Evolutionary conservation across 495 filamentous ascomycete genomes (phyloP).

Genomic region (Chaetomium cochliodes): DNA sequence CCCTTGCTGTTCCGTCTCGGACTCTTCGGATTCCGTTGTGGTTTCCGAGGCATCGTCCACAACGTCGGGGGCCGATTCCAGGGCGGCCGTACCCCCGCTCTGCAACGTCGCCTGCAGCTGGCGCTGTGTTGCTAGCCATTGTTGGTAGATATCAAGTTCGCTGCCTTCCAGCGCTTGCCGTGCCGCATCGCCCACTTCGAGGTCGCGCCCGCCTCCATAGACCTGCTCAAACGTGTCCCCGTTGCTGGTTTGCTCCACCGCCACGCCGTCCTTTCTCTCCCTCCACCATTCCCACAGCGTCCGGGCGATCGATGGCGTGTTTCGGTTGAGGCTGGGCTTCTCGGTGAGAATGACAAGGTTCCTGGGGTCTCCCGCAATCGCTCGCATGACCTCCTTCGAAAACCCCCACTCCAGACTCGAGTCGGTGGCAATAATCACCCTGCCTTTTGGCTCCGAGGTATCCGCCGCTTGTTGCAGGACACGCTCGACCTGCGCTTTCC

Average conservation of each 20-base stretch:
- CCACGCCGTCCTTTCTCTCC: constrained; percentile 61
- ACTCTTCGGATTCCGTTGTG: constrained; percentile 81
- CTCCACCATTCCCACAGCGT: constrained; percentile 74
- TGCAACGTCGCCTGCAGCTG: constrained; percentile 77
- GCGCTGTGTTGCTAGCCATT: constrained; percentile 78
- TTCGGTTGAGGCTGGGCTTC: constrained; percentile 43
- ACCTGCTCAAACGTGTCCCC: constrained; percentile 65
- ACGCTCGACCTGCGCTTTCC: constrained; percentile 68
- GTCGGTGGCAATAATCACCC: constrained; percentile 90
- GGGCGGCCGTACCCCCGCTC: constrained; percentile 57
- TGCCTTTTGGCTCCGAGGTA: constrained; percentile 46
- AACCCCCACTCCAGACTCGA: constrained; percentile 92
- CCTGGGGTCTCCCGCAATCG: constrained; percentile 67
- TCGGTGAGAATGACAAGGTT: constrained; percentile 89
- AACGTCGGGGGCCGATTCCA: constrained; percentile 72
- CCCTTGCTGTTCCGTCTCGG: constrained; percentile 86
- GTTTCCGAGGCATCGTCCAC: constrained; percentile 79
- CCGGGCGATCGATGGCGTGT: constrained; percentile 50
- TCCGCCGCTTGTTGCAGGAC: constrained; percentile 46
- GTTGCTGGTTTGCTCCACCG: constrained; percentile 54
- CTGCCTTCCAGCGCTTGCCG: constrained; percentile 66
- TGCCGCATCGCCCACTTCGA: constrained; percentile 58
- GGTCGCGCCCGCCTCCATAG: constrained; percentile 59
- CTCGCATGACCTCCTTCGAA: constrained; percentile 76
- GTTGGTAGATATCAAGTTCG: constrained; percentile 79